Evolutionary conservation across 2,329 filamentous ascomycete genomes (phyloP), one percentile per base, ranked within the genome.

Genomic region (Venturia nashicola): DNA sequence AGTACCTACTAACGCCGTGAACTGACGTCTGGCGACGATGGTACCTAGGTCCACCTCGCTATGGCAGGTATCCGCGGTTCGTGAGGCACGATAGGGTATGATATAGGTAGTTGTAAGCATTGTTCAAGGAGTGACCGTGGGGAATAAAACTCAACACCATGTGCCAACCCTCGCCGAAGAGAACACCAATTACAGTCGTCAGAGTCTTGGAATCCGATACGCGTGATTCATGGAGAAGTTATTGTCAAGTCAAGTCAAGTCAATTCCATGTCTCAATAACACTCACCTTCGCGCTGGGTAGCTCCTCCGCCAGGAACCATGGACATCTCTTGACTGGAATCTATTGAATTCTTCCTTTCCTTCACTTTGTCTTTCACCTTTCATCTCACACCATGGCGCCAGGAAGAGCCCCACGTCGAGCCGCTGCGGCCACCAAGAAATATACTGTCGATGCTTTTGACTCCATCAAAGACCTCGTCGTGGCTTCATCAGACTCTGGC

Each of bases 381-480:
- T 20, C 32, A 36, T 36, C 32, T 36, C 51, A 16, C 8, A 44
- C n/a, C 42, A 54, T 46, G 61, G 46, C 42, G 3, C 27, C 44
- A 6, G 39, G 42, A 5, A 54, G 42, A 34, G 14, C 61, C 23
- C 39, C 32, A 2, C 42, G 42, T 40, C 34, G 42, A 6, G 40
- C 46, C 27, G 42, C 61, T 36, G 34, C 39, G 14, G 39, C 39
- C n/a, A 6, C n/a, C 39, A 64, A 59, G 34, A 64, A 64, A 48
- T 64, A 64, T 32, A 34, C 55, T 4, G 42, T 48, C 7, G 62
- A 64, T 61, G 34, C 62, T 9, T 64, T 64, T 16, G 55, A 44
- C 11, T 18, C 40, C 32, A 55, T 62, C 40, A 61, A 64, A 46
- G 62, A 64, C n/a, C 54, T 61, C 18, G 39, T 64, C 8, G 36